Conservation (phyloP, 2,329 filamentous ascomycete genomes). For the Cercospora canescens region DNA sequence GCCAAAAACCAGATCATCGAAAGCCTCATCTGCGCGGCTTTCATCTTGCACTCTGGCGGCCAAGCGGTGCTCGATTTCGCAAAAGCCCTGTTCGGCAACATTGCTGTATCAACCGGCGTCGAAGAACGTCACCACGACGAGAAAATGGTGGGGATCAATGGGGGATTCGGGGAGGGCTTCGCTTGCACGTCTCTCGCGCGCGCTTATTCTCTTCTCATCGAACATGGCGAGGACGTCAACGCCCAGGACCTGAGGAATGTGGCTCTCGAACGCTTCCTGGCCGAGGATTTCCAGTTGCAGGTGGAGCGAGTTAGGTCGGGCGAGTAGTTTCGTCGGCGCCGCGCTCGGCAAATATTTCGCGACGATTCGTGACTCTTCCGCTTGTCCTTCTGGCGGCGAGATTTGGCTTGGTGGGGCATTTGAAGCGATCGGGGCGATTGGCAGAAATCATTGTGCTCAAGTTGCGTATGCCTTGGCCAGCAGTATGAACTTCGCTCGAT, state of each 20-base stretch:
- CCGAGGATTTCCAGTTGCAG: constrained; percentile 8
- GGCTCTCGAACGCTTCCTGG: constrained; percentile 11
- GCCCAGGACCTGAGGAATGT: constrained; percentile 15
- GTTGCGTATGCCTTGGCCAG: not conserved
- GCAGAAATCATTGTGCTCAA: not conserved
- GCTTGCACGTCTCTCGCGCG: constrained; percentile 16
- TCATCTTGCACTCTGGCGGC: constrained; percentile 17
- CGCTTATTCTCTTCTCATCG: constrained; percentile 13
- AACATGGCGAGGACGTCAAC: constrained; percentile 14
- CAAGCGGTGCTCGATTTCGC: constrained; percentile 15
- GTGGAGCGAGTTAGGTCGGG: constrained; percentile 5
- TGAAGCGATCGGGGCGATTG: not conserved
- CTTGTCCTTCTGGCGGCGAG: not conserved
- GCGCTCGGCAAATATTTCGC: not conserved
- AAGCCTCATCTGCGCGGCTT: constrained; percentile 9
- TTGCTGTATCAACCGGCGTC: constrained; percentile 4
- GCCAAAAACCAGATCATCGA: constrained; percentile 12
- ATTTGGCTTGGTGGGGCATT: too few species aligned
- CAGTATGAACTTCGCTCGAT: not conserved
- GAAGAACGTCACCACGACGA: constrained; percentile 15
- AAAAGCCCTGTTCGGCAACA: constrained; percentile 9
- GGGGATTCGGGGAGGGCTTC: constrained; percentile 12
- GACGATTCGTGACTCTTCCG: not conserved
- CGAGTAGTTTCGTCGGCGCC: not conserved
- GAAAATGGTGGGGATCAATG: constrained; percentile 17